These are phyloP conservation scores for Kentomonas sorsogonicus DNA, from an alignment of 208 protist species.

Conservation along the genomic window DNA sequence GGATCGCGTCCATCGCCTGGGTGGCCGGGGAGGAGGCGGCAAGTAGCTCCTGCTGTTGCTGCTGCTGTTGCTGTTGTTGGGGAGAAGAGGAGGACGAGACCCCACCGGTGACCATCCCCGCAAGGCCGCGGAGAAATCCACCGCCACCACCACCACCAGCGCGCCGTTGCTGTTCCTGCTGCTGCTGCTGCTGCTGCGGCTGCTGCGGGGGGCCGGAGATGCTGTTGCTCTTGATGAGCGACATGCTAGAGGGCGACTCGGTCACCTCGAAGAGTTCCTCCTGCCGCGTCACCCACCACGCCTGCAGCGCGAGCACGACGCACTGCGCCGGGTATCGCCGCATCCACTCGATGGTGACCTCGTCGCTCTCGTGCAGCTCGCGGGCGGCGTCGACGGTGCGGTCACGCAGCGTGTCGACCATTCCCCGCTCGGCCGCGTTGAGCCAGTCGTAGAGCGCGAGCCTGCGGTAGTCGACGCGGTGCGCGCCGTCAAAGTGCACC, in stretches of 20 bases:
- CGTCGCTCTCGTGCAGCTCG: constrained; percentile 18
- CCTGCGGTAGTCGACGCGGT: constrained; percentile 46
- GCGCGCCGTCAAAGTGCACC: constrained; percentile 49
- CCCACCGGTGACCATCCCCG: no score
- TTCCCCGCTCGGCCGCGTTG: constrained; percentile 80
- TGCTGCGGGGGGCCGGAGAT: neutral
- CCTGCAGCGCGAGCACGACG: constrained; percentile 88
- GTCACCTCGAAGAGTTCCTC: constrained; percentile 56
- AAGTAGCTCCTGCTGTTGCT: constrained; percentile 6
- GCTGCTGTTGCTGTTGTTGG: neutral
- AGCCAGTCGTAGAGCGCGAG: constrained; percentile 95
- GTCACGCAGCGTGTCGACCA: constrained; percentile 82
- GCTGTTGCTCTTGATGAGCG: constrained; percentile 15
- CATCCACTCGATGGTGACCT: constrained; percentile 83
- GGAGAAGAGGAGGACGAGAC: no score
- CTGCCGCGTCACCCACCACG: constrained; percentile 88
- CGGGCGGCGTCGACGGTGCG: constrained; percentile 38
- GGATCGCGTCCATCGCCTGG: constrained; percentile 72
- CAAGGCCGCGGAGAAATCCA: no score
- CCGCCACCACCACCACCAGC: no score
- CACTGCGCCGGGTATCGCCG: constrained; percentile 88
- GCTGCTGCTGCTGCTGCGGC: constrained; percentile 3
- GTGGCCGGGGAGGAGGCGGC: constrained; percentile 24
- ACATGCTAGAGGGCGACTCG: no score
- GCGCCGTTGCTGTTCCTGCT: constrained; percentile 8